phyloP scores from a whole-genome alignment of 108 stramenopile species.

The Stephanodiscus minutulus region DNA sequence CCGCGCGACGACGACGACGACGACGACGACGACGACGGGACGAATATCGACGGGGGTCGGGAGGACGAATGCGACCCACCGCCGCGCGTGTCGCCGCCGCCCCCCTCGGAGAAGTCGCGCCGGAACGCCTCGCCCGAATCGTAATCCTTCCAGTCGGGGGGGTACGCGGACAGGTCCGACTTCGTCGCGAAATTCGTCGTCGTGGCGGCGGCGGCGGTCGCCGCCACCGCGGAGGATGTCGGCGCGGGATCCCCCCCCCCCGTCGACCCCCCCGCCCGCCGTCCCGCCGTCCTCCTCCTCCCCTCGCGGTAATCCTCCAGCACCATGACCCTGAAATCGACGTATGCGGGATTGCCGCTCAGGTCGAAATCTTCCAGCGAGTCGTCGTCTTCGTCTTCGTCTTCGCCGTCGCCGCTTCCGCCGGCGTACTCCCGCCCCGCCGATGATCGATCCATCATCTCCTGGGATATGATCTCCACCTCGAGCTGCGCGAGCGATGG shows the following conservation, averaged over 20 bases:
- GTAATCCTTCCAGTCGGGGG: conserved; percentile 48
- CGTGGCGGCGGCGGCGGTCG: neutral
- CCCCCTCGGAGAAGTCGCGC: conserved; percentile 43
- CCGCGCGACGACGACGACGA: too few relatives aligned
- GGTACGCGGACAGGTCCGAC: conserved; percentile 24
- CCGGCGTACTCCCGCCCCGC: conserved; percentile 1
- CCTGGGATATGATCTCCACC: conserved; percentile 42
- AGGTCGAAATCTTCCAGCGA: conserved; percentile 30
- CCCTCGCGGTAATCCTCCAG: conserved; percentile 32
- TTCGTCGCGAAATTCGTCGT: neutral
- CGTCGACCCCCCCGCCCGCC: neutral
- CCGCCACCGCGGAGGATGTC: too few relatives aligned
- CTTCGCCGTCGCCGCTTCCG: neutral
- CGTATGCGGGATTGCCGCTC: conserved; percentile 18
- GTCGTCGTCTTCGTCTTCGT: conserved; percentile 14
- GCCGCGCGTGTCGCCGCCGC: too few relatives aligned
- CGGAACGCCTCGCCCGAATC: conserved; percentile 47
- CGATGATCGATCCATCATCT: conserved; percentile 31
- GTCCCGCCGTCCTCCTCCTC: conserved; percentile 13
- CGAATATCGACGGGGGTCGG: conserved; percentile 21
- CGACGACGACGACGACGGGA: conserved; percentile 40
- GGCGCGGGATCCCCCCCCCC: too few relatives aligned
- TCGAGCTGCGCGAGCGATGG: conserved; percentile 37
- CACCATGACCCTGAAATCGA: conserved; percentile 45
- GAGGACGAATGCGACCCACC: too few relatives aligned